Base-by-base conservation (phyloP, 306 rosid genomes). In the Casuarina equisetifolia region DNA sequence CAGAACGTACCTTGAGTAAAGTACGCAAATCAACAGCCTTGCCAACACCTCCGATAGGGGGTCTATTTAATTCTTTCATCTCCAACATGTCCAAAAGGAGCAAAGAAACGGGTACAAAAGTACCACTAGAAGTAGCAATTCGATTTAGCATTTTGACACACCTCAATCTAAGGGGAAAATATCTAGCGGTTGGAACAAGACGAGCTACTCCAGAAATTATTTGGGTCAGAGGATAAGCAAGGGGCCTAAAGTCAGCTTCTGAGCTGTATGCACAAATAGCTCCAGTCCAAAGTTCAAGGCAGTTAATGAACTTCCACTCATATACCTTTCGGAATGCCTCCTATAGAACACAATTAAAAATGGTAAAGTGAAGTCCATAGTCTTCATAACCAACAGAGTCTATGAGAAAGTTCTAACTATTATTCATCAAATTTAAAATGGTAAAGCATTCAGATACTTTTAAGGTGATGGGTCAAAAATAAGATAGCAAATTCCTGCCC, bases 71-170 rank as follows among this genome's bases (percentile, higher is more conserved):
- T 86, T 94, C 98, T 75, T 94, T 94, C 97, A 92, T 95, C 80
- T 92, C 98, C 72, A 95, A 87, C 97, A 92, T 95, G 82, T 95
- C 97, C 88, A 95, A 85, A 78, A 94, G 97, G 53, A 90, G 94
- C 87, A 90, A 85, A 76, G 98, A 89, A 55, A 95, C 93, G 0
- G 97, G 97, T 64, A 89, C 80, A 81, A 88, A 92, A 78, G 90
- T 87, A 71, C 84, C 78, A 11, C 96, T 87, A 0, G 92, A 85
- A 72, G 92, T 82, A 51, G 97, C 92, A 76, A 95, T 82, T 61
- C 84, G 88, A 81, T 95, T 92, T 74, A 92, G 89, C 97, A 92
- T 92, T 80, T 88, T 88, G 80, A 84, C 77, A 77, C 98, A 95
- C 71, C 92, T 87, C 86, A 95, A 75, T 82, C 98, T 83, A 48